Conservation (phyloP, 2,329 filamentous ascomycete genomes). For the Alternaria hordeiaustralica region DNA sequence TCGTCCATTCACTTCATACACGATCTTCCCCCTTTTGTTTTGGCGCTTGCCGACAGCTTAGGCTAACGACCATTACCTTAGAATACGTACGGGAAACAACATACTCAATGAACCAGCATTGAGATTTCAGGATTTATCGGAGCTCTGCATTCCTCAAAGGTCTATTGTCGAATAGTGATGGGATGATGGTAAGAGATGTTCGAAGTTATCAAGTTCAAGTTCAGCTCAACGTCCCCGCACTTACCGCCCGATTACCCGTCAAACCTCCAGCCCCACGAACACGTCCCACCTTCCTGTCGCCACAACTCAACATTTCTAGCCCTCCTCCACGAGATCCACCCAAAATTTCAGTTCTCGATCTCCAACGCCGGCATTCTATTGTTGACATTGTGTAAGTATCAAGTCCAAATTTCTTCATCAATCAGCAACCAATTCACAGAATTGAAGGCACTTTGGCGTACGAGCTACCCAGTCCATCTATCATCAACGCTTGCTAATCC, state of each 20-base stretch:
- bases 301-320: not conserved
- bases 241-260: not conserved
- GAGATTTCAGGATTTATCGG: fast-evolving
- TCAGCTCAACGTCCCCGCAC: not conserved
- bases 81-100: not conserved
- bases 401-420: not conserved
- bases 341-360: not conserved
- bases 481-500: no score
- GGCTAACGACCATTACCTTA: not conserved
- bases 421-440: not conserved
- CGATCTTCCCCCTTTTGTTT: no score
- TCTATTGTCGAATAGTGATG: not conserved
- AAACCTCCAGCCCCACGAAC: not conserved
- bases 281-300: not conserved
- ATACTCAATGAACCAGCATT: not conserved
- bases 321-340: not conserved
- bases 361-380: not conserved
- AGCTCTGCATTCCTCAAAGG: not conserved
- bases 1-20: no score
- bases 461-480: no score
- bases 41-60: no score
- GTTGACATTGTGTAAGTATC: no score
- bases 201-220: not conserved
- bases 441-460: no score
- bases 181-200: not conserved